phyloP scores from a whole-genome alignment of 73 alveolate species.

The Loxodes magnus region DNA sequence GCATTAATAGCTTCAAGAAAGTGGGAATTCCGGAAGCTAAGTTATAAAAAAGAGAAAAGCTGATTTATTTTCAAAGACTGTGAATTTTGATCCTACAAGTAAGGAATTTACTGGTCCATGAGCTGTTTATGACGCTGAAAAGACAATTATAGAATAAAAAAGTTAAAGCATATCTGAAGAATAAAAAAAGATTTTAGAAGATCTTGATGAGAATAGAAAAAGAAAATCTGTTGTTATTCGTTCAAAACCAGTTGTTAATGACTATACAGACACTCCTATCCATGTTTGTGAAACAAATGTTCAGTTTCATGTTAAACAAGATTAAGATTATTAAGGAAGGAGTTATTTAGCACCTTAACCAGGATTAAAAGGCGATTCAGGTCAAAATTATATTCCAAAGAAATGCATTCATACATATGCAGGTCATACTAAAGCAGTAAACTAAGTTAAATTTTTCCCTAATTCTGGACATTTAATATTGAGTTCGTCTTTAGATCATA shows the following conservation, averaged over 20 bases:
- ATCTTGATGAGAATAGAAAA: constrained; percentile 48
- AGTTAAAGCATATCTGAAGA: constrained; percentile 37
- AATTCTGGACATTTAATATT: constrained; percentile 86
- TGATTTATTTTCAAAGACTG: too few relatives aligned
- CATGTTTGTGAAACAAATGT: constrained; percentile 5
- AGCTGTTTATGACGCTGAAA: constrained; percentile 89
- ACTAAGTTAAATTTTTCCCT: constrained; percentile 85
- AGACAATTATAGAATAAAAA: constrained; percentile 25
- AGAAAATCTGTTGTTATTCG: constrained; percentile 22
- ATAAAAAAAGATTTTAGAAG: constrained; percentile 32
- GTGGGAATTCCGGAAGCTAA: too few relatives aligned
- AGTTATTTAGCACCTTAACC: constrained; percentile 82
- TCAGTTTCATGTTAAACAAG: constrained; percentile 38
- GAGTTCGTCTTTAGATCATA: constrained; percentile 80
- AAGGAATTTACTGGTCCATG: constrained; percentile 89
- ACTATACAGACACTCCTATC: constrained; percentile 1
- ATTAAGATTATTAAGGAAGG: constrained; percentile 59
- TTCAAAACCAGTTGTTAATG: constrained; percentile 5
- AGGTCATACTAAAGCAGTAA: constrained; percentile 89
- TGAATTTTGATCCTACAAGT: constrained; percentile 55
- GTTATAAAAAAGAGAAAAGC: too few relatives aligned
- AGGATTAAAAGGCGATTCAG: constrained; percentile 67
- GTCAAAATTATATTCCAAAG: constrained; percentile 85
- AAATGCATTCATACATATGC: constrained; percentile 86
- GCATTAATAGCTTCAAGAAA: too few relatives aligned